Percentiles rank a stretch among this genome's conserved stretches.
phyloP scores from a whole-genome alignment of 345 rosid genomes.

The Salix dunnii region DNA sequence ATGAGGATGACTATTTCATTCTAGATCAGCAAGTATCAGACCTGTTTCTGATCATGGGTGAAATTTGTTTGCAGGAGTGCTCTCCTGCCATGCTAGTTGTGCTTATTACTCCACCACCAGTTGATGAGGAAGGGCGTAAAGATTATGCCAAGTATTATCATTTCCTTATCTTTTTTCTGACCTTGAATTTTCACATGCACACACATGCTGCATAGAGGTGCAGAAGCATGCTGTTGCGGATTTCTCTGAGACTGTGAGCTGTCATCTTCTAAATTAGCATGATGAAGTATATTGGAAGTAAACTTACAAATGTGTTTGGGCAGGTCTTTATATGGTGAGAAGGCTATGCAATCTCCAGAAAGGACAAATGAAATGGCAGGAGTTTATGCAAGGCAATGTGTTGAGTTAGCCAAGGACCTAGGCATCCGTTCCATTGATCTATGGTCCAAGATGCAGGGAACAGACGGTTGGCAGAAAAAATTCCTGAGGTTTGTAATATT shows the following conservation, averaged over 20 bases:
- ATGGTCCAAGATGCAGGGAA: constrained; percentile 91
- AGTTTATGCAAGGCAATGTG: constrained; percentile 60
- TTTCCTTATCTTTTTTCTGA: neutral
- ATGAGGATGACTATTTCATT: neutral
- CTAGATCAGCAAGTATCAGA: neutral
- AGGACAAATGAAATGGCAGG: constrained; percentile 81
- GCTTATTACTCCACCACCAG: constrained; percentile 84
- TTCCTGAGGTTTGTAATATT: constrained; percentile 57
- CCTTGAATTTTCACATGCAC: too few relatives aligned
- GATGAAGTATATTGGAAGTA: neutral
- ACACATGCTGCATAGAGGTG: neutral
- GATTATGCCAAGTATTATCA: constrained; percentile 54
- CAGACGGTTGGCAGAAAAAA: constrained; percentile 71
- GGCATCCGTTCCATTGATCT: constrained; percentile 53
- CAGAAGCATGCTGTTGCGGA: neutral
- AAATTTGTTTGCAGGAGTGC: constrained; percentile 46
- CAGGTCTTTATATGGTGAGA: constrained; percentile 71
- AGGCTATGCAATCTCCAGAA: constrained; percentile 64
- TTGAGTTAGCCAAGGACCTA: constrained; percentile 60
- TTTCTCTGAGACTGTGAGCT: too few relatives aligned
- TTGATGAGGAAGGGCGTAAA: constrained; percentile 63
- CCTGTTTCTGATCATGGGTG: constrained; percentile 2
- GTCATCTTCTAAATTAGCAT: neutral
- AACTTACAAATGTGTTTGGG: neutral
- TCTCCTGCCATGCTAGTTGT: constrained; percentile 66